Conservation (phyloP, 2,329 filamentous ascomycete genomes). For the Elsinoe australis region DNA sequence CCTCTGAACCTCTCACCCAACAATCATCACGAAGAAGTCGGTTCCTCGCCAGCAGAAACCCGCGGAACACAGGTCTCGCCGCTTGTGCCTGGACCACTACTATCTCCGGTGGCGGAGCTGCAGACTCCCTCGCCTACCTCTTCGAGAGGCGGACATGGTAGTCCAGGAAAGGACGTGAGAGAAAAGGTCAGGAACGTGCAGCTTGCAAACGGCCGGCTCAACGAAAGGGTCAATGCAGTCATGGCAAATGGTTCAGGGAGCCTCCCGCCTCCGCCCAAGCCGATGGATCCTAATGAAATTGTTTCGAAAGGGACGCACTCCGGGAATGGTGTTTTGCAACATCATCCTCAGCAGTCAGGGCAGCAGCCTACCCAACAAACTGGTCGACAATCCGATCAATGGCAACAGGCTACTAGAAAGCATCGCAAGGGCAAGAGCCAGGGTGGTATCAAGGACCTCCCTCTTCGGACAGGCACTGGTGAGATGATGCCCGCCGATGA, state of each 20-base stretch:
- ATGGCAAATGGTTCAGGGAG: conserved; percentile 1
- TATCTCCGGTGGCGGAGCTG: conserved; percentile 69
- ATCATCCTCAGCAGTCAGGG: conserved; percentile 6
- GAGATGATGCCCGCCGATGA: conserved; percentile 39
- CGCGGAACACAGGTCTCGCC: conserved; percentile 14
- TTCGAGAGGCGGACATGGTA: conserved; percentile 49
- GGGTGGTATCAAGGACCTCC: conserved; percentile 22
- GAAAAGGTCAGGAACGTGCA: conserved; percentile 23
- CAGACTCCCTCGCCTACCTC: conserved; percentile 62
- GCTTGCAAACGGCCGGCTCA: conserved; percentile 26
- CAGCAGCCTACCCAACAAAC: conserved; percentile 15
- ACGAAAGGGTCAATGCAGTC: conserved; percentile 22
- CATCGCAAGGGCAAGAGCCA: conserved; percentile 32
- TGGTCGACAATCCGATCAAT: conserved; percentile 15
- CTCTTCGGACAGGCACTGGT: conserved; percentile 29
- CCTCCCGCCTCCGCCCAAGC: conserved; percentile 10
- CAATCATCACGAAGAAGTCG: neutral
- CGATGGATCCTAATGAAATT: neutral
- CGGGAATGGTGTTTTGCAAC: no score
- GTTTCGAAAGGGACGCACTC: neutral
- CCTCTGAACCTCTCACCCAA: conserved; percentile 48
- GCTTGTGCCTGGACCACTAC: conserved; percentile 32
- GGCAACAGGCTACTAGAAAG: conserved; percentile 25
- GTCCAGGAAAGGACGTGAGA: conserved; percentile 6
- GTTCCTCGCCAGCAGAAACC: conserved; percentile 3